These are phyloP conservation scores for Alnus rubra DNA, from an alignment of 306 rosid genomes.

Conservation along the genomic window DNA sequence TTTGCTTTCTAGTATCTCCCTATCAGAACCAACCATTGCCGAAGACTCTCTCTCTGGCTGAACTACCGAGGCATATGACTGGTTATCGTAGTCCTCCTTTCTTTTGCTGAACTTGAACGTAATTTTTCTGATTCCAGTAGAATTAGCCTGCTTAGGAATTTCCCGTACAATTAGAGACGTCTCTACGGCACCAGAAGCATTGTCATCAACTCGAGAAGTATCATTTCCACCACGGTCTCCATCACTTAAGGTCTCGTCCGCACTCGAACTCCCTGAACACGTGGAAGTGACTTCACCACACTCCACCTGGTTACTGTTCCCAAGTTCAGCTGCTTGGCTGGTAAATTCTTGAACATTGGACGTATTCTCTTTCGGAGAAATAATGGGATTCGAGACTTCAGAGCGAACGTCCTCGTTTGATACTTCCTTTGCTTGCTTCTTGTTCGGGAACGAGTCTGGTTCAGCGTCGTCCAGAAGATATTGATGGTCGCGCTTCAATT, in stretches of 20 bases:
- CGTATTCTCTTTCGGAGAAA: constrained; percentile 58
- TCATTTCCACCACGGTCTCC: constrained; percentile 43
- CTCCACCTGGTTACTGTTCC: constrained; percentile 48
- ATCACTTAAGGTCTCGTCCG: constrained; percentile 58
- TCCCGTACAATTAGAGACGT: constrained; percentile 78
- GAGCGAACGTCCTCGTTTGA: constrained; percentile 86
- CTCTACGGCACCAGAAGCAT: constrained; percentile 36
- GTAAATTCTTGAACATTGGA: constrained; percentile 67
- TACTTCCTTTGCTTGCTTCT: constrained; percentile 74
- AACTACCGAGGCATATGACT: constrained; percentile 15
- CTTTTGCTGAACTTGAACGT: constrained; percentile 88
- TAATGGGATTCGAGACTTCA: constrained; percentile 77
- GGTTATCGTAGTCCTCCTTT: constrained; percentile 57
- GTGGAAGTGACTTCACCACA: constrained; percentile 76
- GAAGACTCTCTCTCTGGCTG: constrained; percentile 37
- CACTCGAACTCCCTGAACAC: constrained; percentile 63
- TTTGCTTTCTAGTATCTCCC: constrained; percentile 37
- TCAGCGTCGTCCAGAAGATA: constrained; percentile 49
- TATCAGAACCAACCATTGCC: constrained; percentile 33
- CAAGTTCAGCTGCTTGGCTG: constrained; percentile 62
- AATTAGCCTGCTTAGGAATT: constrained; percentile 69
- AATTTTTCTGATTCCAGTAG: constrained; percentile 82
- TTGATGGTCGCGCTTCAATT: constrained; percentile 69
- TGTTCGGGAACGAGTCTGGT: constrained; percentile 43
- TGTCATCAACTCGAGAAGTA: constrained; percentile 36